Conservation (phyloP, 345 rosid genomes). For the Geranium rotundifolium region DNA sequence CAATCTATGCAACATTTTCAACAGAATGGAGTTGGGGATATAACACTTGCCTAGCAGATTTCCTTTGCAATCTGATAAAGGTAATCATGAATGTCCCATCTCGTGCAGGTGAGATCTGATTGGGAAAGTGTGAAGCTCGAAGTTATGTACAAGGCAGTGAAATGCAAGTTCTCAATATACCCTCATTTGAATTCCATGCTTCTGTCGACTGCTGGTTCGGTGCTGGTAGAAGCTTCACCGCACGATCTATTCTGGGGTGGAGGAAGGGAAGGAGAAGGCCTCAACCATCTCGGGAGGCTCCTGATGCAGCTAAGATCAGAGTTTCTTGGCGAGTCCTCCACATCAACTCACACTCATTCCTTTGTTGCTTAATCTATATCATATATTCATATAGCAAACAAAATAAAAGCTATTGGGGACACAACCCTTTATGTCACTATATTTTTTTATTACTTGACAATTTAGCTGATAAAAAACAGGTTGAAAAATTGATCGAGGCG, state of each 20-base stretch:
- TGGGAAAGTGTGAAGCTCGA: constrained; percentile 74
- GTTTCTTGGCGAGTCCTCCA: constrained; percentile 51
- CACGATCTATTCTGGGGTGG: constrained; percentile 97
- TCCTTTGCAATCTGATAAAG: not conserved
- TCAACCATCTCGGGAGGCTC: constrained; percentile 78
- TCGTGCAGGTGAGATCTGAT: constrained; percentile 67
- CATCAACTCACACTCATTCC: constrained; percentile 10
- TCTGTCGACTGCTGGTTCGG: constrained; percentile 65
- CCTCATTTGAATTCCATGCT: constrained; percentile 75
- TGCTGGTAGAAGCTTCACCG: constrained; percentile 86
- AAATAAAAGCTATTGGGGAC: too few species aligned
- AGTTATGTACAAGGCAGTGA: constrained; percentile 68
- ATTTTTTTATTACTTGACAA: too few species aligned
- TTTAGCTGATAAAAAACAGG: too few species aligned
- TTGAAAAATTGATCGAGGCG: too few species aligned
- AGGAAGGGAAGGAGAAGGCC: constrained; percentile 91
- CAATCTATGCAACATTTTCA: too few species aligned
- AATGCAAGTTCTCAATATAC: constrained; percentile 74
- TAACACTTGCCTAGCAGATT: too few species aligned
- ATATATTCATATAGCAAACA: too few species aligned
- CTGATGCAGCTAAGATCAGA: constrained; percentile 84
- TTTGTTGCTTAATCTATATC: too few species aligned
- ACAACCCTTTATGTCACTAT: too few species aligned
- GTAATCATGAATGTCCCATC: not conserved
- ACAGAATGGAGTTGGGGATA: too few species aligned